A percentile compares a stretch with the other conserved stretches of the same genome.
These are phyloP conservation scores for Russula brevipes DNA, from an alignment of 768 basidiomycete genomes.

Conservation along the genomic window DNA sequence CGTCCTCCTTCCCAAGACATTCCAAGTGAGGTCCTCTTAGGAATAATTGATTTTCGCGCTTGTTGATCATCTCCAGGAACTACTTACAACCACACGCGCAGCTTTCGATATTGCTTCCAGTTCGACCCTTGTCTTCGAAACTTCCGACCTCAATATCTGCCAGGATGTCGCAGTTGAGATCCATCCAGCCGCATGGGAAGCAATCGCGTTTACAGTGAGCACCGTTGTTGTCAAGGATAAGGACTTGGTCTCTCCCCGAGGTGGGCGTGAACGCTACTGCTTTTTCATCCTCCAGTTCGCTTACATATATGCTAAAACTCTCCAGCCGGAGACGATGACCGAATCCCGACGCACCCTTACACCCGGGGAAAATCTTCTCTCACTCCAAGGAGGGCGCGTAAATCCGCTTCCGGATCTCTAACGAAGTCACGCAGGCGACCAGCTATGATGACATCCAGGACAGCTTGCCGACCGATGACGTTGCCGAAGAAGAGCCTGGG, in stretches of 20 bases:
- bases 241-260: background rate
- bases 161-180: conserved; percentile 17
- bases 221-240: background rate
- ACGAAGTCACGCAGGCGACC: conserved; percentile 3
- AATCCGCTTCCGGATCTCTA: background rate
- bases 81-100: background rate
- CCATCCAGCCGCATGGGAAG: conserved; percentile 16
- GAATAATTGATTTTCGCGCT: too few relatives aligned
- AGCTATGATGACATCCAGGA: conserved; percentile 16
- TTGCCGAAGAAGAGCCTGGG: conserved; percentile 12
- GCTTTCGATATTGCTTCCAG: background rate
- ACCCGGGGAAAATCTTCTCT: background rate
- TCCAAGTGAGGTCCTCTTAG: background rate
- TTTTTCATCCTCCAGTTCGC: background rate
- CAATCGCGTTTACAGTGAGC: conserved; percentile 9
- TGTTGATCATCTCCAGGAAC: conserved; percentile 1
- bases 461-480: conserved; percentile 6
- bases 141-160: conserved; percentile 19
- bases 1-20: conserved; percentile 14
- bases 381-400: background rate
- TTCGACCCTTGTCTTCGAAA: conserved; percentile 13
- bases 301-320: background rate
- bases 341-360: background rate
- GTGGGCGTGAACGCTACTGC: background rate
- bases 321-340: background rate